Evolutionary conservation across 2,329 filamentous ascomycete species (phyloP), one percentile per base, ranked within the genome.

Genomic region (Cordyceps cateniannulata): DNA sequence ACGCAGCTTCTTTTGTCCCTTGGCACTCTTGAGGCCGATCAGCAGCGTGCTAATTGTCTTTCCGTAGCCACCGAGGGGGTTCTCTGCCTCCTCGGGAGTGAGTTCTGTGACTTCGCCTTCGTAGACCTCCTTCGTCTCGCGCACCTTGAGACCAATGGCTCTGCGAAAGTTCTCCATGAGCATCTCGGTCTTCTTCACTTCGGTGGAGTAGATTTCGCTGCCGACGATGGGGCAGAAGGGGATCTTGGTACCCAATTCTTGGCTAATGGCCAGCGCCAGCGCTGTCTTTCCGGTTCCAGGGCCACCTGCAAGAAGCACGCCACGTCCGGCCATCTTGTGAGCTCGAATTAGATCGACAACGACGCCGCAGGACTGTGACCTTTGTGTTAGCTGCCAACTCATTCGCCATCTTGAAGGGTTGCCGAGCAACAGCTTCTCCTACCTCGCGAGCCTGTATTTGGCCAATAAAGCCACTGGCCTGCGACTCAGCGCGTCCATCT

Each of bases 141-240:
- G 91, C 66, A 99, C 95, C 72, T 96, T 93, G 67, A 99, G 83
- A 38, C 93, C 95, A 74, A 99, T 99, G 62, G 95, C 95, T 72
- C 95, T 84, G 73, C 95, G 85, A 76, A 99, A 99, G 79, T 98
- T 98, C 82, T 99, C 95, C 95, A 98, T 98, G 72, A 99, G 79
- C 66, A 96, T 89, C 76, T 99, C 95, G 54, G 95, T 99, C 85
- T 99, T 99, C 85, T 99, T 99, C 65, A 99, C 93, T 77, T 99
- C 95, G 50, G 93, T 89, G 67, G 91, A 96, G 79, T 97, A 99
- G 69, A 99, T 89, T 77, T 99, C 95, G 80, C 93, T 97, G 68
- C 93, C 95, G 58, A 97, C 95, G 72, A 99, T 98, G 44, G 93
- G 93, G 75, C 95, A 97, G 74, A 99, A 99, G 7, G 95, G 95